Percentiles rank a stretch among this genome's conserved stretches.
These are phyloP conservation scores for Pyrrhoderma lamaoense DNA, from an alignment of 1,284 basidiomycete genomes.

Conservation along the genomic window DNA sequence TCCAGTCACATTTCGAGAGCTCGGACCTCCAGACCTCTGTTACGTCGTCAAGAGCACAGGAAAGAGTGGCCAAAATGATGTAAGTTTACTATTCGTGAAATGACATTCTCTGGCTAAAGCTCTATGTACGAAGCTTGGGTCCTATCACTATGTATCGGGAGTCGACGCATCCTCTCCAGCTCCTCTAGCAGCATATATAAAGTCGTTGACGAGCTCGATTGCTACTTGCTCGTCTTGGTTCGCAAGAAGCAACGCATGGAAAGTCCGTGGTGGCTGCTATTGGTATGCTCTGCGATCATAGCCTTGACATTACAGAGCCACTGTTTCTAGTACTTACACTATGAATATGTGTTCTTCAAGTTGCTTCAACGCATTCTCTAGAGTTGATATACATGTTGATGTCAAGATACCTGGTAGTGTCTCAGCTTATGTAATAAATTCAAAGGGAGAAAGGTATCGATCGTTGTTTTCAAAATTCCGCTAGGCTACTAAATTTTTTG, in stretches of 20 bases:
- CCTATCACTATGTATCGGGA: slow-evolving; percentile 93
- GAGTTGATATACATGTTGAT: slow-evolving; percentile 95
- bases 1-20: slow-evolving; percentile 87
- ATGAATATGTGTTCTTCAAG: too few species aligned
- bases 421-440: slow-evolving; percentile 88
- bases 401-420: slow-evolving; percentile 99
- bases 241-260: slow-evolving; percentile 81
- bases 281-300: too few species aligned
- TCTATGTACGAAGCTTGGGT: slow-evolving; percentile 61
- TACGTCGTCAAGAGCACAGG: slow-evolving; percentile 93
- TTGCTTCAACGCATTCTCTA: slow-evolving; percentile 97
- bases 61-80: slow-evolving; percentile 77
- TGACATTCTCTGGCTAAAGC: neutral
- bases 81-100: slow-evolving; percentile 38
- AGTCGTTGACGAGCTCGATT: slow-evolving; percentile 91
- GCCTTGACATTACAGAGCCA: too few species aligned
- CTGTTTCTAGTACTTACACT: too few species aligned
- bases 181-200: slow-evolving; percentile 95
- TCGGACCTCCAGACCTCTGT: slow-evolving; percentile 94
- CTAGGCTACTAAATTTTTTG: neutral
- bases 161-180: slow-evolving; percentile 97
- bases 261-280: slow-evolving; percentile 89
- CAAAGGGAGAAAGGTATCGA: slow-evolving; percentile 84
- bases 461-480: too few species aligned
- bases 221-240: slow-evolving; percentile 94